Conservation (phyloP, 495 filamentous ascomycete species). For the Penicillium egyptiacum region DNA sequence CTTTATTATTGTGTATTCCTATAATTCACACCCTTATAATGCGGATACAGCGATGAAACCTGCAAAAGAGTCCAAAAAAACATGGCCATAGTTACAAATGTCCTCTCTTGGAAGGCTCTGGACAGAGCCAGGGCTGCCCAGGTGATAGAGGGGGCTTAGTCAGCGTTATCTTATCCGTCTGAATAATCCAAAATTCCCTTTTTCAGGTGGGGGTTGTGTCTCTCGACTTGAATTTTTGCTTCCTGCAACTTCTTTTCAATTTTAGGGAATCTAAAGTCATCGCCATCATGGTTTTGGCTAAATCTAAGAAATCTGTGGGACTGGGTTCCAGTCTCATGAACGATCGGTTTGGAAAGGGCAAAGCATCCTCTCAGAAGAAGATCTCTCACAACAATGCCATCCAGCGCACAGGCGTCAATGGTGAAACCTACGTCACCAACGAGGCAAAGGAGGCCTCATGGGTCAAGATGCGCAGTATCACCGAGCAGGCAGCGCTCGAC, state of each 20-base stretch:
- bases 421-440: conserved; percentile 52
- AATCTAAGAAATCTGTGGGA: conserved; percentile 92
- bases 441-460: conserved; percentile 47
- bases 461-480: conserved; percentile 94
- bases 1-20: neutral
- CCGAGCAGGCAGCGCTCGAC: conserved; percentile 94
- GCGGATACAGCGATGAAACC: neutral
- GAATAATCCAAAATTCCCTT: conserved; percentile 38
- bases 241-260: conserved; percentile 16
- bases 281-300: conserved; percentile 81
- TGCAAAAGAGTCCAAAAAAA: neutral
- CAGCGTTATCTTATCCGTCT: conserved; percentile 38
- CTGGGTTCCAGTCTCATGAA: conserved; percentile 93
- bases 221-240: conserved; percentile 18
- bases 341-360: conserved; percentile 87
- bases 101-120: neutral
- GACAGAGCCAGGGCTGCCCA: too few species aligned
- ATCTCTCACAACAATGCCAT: conserved; percentile 61
- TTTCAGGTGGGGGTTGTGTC: conserved; percentile 30
- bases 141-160: conserved; percentile 22
- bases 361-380: conserved; percentile 68
- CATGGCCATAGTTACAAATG: neutral
- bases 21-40: neutral
- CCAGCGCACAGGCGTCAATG: conserved; percentile 44
- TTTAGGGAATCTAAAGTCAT: conserved; percentile 15